Evolutionary conservation across 192 early-diverging fungal genomes (phyloP), one percentile per base, ranked within the genome.

Genomic region (Polychytrium aggregatum): DNA sequence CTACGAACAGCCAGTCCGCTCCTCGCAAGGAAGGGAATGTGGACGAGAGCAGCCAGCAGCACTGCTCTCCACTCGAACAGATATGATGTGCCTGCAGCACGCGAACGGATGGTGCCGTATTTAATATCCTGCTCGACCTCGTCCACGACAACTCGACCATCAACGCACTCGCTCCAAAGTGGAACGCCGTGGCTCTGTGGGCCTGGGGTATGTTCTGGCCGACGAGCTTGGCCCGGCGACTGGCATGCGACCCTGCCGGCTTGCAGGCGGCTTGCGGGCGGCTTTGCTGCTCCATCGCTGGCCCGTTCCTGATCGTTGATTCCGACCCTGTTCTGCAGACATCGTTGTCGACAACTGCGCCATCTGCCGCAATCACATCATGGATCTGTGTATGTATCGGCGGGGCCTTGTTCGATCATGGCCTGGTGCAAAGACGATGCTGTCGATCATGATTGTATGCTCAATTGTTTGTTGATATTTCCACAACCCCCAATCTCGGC

Each of bases 311-410:
- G 24, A 7, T 8, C 27, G 26, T 62, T 14, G 22, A 49, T 52
- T 9, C 33, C 14, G 1, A 34, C 9, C 11, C 40, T 26, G 1
- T 17, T 63, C 9, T 11, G 7, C 52, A 88, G 91, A 98, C 63
- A 92, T 95, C 72, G 88, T 88, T 20, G 89, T 93, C 4, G 94
- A 94, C 64, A 93, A 91, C 66, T 98, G 94, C 56, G 92, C 94
- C 46, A 98, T 98, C 72, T 98, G 94, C 67, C 79, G 92, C 59
- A 98, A 98, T 69, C 92, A 98, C 70, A 98, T 92, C 67, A 98
- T 98, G 94, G 94, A 98, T 59, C 78, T 92, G 42, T 98, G 94
- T 84, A 72, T 55, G 75, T 47, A 25, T 16, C n/a, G 42, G 28
- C 39, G 3, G 26, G 13, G 47, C 52, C 22, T 36, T 0, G 29